Conservation (phyloP, 768 basidiomycete species). For the Crassisporium funariophilum region DNA sequence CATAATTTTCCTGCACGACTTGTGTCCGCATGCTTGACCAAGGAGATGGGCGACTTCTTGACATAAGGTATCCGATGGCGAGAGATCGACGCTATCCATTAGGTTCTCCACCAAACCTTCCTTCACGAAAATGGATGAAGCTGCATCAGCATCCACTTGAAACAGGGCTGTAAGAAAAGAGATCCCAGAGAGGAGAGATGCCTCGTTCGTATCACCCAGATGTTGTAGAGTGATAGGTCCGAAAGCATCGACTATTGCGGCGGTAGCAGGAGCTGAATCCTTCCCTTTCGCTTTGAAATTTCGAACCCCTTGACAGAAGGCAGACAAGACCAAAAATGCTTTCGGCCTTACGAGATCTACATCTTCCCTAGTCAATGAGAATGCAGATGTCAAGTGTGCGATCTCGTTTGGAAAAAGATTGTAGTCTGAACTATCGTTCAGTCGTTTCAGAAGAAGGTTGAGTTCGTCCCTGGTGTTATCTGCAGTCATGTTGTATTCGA, state of each 20-base stretch:
- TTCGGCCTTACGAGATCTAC: slow-evolving; percentile 53
- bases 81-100: slow-evolving; percentile 72
- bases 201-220: slow-evolving; percentile 60
- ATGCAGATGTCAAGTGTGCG: slow-evolving; percentile 50
- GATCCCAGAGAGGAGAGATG: slow-evolving; percentile 52
- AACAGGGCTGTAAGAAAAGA: slow-evolving; percentile 79
- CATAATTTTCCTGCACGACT: slow-evolving; percentile 65
- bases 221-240: slow-evolving; percentile 48
- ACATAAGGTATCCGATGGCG: slow-evolving; percentile 48
- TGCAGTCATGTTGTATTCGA: slow-evolving; percentile 11
- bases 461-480: slow-evolving; percentile 24
- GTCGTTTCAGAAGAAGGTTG: slow-evolving; percentile 34
- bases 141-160: slow-evolving; percentile 76
- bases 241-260: slow-evolving; percentile 52
- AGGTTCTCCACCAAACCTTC: slow-evolving; percentile 67
- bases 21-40: slow-evolving; percentile 76
- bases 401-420: slow-evolving; percentile 58
- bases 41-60: slow-evolving; percentile 73
- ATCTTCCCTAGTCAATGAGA: slow-evolving; percentile 46
- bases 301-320: slow-evolving; percentile 65
- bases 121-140: slow-evolving; percentile 61
- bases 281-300: slow-evolving; percentile 36
- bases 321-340: slow-evolving; percentile 69
- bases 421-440: slow-evolving; percentile 29
- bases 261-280: slow-evolving; percentile 48